Percentiles rank a stretch among this genome's conserved stretches.
Evolutionary conservation across 2,329 filamentous ascomycete genomes (phyloP).

Genomic region (Paracoccidioides lutzii): DNA sequence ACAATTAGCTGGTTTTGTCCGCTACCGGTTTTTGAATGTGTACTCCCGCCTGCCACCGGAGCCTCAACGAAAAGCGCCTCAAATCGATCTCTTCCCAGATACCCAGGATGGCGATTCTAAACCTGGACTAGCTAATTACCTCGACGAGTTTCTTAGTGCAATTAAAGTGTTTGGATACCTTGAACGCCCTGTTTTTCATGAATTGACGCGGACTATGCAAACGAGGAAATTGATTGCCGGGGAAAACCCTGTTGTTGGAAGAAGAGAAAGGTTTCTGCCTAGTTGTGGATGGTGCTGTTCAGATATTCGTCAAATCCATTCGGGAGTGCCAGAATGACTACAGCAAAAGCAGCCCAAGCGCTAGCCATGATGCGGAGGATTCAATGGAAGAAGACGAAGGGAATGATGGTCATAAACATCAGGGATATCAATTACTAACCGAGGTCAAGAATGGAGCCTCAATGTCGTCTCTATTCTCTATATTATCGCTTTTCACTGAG

Average conservation of each 20-base stretch:
- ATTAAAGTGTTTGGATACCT: conserved; percentile 99
- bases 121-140: conserved; percentile 82
- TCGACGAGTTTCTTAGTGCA: conserved; percentile 94
- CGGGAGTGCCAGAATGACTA: conserved; percentile 26
- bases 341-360: conserved; percentile 26
- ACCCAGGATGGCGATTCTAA: conserved; percentile 82
- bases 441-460: conserved; percentile 96
- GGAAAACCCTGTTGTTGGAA: conserved; percentile 88
- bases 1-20: conserved; percentile 82
- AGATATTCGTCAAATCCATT: conserved; percentile 94
- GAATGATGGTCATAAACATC: conserved; percentile 47
- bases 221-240: conserved; percentile 91
- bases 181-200: conserved; percentile 92
- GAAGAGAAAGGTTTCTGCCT: conserved; percentile 97
- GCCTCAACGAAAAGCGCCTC: conserved; percentile 87
- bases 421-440: conserved; percentile 87
- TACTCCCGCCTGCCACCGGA: conserved; percentile 88
- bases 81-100: conserved; percentile 90
- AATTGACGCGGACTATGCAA: conserved; percentile 95
- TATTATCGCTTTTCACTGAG: conserved; percentile 85
- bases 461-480: conserved; percentile 97
- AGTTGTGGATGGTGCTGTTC: conserved; percentile 88
- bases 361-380: conserved; percentile 31
- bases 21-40: conserved; percentile 94
- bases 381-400: conserved; percentile 42